These are phyloP conservation scores for Persicaria maculosa DNA, from an alignment of 148 eudicot species.

Conservation along the genomic window DNA sequence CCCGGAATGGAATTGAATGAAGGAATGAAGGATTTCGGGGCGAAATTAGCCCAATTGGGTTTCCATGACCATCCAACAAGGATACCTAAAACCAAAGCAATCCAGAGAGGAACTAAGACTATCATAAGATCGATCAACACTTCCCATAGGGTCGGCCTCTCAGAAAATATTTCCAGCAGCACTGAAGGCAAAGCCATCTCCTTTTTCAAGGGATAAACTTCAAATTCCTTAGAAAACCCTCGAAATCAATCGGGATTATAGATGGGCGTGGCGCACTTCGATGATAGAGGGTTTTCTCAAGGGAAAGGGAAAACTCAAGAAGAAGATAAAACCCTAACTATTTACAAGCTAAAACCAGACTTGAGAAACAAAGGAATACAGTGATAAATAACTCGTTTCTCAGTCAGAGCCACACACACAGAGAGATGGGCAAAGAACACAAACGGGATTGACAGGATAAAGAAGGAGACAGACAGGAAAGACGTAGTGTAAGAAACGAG, in stretches of 20 bases:
- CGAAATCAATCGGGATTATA: neutral
- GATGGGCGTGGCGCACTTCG: neutral
- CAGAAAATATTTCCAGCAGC: constrained; percentile 33
- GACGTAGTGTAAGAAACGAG: neutral
- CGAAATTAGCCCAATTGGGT: constrained; percentile 52
- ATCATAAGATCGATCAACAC: constrained; percentile 38
- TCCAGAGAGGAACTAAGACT: constrained; percentile 56
- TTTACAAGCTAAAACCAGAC: neutral
- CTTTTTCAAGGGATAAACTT: neutral
- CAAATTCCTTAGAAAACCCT: neutral
- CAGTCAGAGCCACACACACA: neutral
- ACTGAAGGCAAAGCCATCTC: constrained; percentile 46
- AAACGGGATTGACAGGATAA: neutral
- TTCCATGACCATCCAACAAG: constrained; percentile 89
- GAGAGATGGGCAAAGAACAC: neutral
- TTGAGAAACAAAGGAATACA: neutral
- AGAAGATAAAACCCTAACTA: neutral
- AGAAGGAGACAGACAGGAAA: neutral
- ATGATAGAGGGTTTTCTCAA: neutral
- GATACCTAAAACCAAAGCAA: constrained; percentile 69
- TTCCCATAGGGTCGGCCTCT: constrained; percentile 39
- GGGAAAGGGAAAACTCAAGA: neutral
- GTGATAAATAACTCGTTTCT: neutral
- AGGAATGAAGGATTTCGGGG: neutral
- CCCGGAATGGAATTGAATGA: neutral